Conservation (phyloP, 352 stramenopile species). For the Pythium phragmitis region DNA sequence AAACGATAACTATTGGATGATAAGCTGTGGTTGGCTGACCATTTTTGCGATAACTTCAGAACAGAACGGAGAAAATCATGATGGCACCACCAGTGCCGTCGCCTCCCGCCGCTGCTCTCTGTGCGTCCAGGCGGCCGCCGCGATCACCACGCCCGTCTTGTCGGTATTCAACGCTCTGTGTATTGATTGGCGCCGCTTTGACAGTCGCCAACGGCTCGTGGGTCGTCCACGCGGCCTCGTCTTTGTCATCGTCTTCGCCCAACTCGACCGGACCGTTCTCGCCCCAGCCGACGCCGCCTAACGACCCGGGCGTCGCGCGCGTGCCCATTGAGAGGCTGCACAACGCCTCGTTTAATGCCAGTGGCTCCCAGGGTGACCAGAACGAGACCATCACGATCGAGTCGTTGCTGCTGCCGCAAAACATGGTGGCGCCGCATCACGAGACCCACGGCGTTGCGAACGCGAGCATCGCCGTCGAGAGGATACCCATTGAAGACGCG, state of each 20-base stretch:
- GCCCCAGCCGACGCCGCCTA: background rate
- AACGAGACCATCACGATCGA: conserved; percentile 26
- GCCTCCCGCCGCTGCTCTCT: background rate
- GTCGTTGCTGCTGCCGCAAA: conserved; percentile 10
- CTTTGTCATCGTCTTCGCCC: background rate
- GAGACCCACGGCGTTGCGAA: background rate
- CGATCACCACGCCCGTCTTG: background rate
- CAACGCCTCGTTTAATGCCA: background rate
- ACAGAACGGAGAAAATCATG: background rate
- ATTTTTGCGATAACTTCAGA: conserved; percentile 1
- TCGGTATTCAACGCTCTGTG: background rate
- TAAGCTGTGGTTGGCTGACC: background rate
- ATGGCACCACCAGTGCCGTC: background rate
- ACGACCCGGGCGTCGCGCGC: conserved; percentile 9
- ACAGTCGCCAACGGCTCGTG: background rate
- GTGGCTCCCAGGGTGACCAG: background rate
- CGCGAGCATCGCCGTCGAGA: conserved; percentile 1
- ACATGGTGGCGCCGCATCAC: background rate
- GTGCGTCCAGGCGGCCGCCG: background rate
- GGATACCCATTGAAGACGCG: conserved; percentile 13
- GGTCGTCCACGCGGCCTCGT: background rate
- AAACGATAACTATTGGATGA: background rate
- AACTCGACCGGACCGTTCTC: background rate
- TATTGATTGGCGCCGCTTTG: background rate
- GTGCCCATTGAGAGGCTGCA: conserved; percentile 1